Base-by-base conservation (phyloP, 345 rosid genomes). In the Pistacia atlantica region DNA sequence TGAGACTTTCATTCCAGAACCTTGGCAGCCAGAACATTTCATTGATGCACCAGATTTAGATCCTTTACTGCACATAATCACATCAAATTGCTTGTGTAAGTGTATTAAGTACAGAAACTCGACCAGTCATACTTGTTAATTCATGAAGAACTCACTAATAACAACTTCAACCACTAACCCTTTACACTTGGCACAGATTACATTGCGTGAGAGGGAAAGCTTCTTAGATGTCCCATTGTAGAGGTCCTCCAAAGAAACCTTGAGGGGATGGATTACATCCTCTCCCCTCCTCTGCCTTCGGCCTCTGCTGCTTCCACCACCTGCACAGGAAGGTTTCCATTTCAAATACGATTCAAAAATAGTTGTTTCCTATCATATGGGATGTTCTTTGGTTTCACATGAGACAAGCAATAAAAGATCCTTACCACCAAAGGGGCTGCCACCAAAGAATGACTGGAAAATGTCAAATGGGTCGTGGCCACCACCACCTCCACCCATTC, bases 271-370 rank as follows among this genome's bases (percentile, higher is more conserved):
- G 62, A 91, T 79, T 59, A 91, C 98, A 82, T 94, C 97, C 86
- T 92, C 97, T 31, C 98, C 97, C 83, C 91, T 88, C 69, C 97
- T 89, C 81, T 94, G 97, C 83, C 98, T 91, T 59, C 98, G 81
- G 73, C 92, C 91, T 77, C 97, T 78, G 85, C 97, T 94, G 77
- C 95, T 89, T 83, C 93, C 97, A 56, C 91, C 94, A 67, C 75
- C 87, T 85, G 55, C n/a, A 37, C 6, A 56, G 16, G 58, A 11
- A 11, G 38, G 17, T 46, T 31, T 59, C 33, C 6, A 67, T 61
- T 17, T 66, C 11, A 28, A 12, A 59, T 42, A 51, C 66, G 31
- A 64, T 42, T 33, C n/a, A 54, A 59, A 42, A 2, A 59, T 9
- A 16, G 1, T 5, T 48, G 28, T 3, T 20, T 37, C 5, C 16